Conservation (phyloP, 768 basidiomycete species). For the Heimioporus sp. region DNA sequence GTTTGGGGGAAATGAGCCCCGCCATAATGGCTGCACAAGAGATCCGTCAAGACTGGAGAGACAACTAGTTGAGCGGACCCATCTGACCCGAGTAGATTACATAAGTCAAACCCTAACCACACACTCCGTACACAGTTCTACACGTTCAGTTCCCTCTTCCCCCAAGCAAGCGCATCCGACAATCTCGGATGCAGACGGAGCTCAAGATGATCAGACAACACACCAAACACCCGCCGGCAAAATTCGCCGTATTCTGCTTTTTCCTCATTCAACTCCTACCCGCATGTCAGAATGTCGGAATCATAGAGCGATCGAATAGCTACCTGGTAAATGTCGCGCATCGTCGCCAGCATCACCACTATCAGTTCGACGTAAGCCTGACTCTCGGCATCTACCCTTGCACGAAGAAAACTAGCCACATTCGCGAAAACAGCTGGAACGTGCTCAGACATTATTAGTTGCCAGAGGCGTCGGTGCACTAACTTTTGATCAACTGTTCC, state of each 20-base stretch:
- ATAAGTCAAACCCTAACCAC: constrained; percentile 30
- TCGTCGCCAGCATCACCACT: constrained; percentile 47
- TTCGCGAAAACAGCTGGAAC: constrained; percentile 47
- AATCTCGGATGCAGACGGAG: constrained; percentile 35
- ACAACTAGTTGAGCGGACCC: no score
- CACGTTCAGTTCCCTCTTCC: constrained; percentile 9
- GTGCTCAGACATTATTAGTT: constrained; percentile 8
- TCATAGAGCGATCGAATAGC: constrained; percentile 2
- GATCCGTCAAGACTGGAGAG: constrained; percentile 5
- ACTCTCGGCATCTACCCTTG: constrained; percentile 33
- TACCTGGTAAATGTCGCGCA: constrained; percentile 50
- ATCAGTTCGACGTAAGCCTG: constrained; percentile 40
- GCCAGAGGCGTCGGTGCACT: constrained; percentile 15
- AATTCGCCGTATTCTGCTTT: constrained; percentile 34
- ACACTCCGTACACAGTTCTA: background rate
- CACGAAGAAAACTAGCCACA: constrained; percentile 35
- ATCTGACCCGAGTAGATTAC: constrained; percentile 14
- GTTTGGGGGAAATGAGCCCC: constrained; percentile 61
- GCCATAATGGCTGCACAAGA: constrained; percentile 42
- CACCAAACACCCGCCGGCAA: constrained; percentile 32
- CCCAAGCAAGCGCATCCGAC: constrained; percentile 33
- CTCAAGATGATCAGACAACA: constrained; percentile 29
- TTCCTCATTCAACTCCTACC: constrained; percentile 9
- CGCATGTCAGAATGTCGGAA: constrained; percentile 4
- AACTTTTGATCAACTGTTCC: constrained; percentile 37